Evolutionary conservation across 129 eudicot genomes (phyloP), one percentile per base, ranked within the genome.

Genomic region (Artemisia argyi): DNA sequence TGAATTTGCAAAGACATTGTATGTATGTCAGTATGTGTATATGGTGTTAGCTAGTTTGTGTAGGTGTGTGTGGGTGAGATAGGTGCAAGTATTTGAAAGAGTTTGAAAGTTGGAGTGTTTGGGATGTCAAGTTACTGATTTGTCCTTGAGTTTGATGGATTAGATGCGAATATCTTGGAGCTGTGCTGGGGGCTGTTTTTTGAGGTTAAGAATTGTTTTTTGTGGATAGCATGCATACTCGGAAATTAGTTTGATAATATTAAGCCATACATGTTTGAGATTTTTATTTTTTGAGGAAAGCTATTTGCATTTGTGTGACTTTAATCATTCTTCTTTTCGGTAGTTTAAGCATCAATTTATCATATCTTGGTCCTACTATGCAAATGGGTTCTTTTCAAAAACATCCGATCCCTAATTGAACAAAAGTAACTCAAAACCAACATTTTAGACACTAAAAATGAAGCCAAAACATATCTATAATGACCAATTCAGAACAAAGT

Each of bases 1-100:
- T 78, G 86, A 57, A 85, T 70, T 53, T 85, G 90, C 79, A 85
- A 60, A 52, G 90, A 87, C 90, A 85, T 85, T 73, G 2, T 22
- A 50, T 61, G 66, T 67, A 47, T 73, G 2, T 22, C 30, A 49
- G 66, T 67, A 47, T 15, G 58, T 15, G 69, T 46, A 66, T 72
- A 46, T 42, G 56, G 52, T 20, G 49, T 52, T 44, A 39, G 46
- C 46, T 39, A 39, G 46, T 39, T 39, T 39, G 46, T 39, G 46
- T 39, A 5, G 5, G 46, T n/a, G 35, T 69, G 74, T 46, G 76
- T 63, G 64, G 78, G 70, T 57, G 65, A 51, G 78, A 72, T 4
- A 28, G 17, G 68, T 8, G 49, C n/a, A 65, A 49, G 66, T 58
- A 53, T 59, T 68, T 10, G 51, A 44, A 66, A 57, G 71, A 55